These are phyloP conservation scores for Chalara sp. DNA, from an alignment of 2,329 filamentous ascomycete species.

Conservation along the genomic window DNA sequence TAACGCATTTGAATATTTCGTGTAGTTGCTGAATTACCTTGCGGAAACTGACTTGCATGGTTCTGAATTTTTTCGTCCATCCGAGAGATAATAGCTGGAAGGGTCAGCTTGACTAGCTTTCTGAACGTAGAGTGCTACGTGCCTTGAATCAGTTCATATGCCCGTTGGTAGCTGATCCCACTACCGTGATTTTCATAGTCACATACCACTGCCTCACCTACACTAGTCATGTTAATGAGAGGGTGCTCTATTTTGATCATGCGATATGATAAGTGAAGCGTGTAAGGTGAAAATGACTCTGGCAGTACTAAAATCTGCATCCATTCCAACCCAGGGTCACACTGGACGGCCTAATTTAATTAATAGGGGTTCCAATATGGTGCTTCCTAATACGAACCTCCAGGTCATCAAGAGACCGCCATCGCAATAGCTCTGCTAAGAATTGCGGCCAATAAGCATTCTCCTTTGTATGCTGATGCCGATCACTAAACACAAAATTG, in stretches of 20 bases:
- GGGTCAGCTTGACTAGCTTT: not conserved
- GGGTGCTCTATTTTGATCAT: slow-evolving; percentile 6
- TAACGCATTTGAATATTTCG: not conserved
- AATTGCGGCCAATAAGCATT: slow-evolving; percentile 46
- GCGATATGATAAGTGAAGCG: slow-evolving; percentile 3
- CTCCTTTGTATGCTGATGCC: slow-evolving; percentile 38
- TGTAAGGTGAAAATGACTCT: slow-evolving; percentile 36
- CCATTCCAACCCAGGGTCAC: slow-evolving; percentile 45
- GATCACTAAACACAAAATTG: slow-evolving; percentile 26
- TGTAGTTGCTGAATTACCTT: not conserved
- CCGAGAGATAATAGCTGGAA: not conserved
- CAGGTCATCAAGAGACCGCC: slow-evolving; percentile 36
- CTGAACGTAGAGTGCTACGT: not conserved
- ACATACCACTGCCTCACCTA: not conserved
- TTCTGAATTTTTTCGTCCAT: not conserved
- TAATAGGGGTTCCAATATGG: not conserved
- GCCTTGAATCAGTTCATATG: too few species aligned
- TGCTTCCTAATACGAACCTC: slow-evolving; percentile 6
- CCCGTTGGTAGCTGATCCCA: too few species aligned
- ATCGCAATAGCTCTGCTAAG: slow-evolving; percentile 40
- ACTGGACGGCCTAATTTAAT: slow-evolving; percentile 20
- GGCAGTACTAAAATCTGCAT: slow-evolving; percentile 46
- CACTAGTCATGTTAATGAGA: not conserved
- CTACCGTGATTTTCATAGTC: too few species aligned
- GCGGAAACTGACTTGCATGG: too few species aligned